phyloP scores from a whole-genome alignment of 306 rosid species.

The Sesbania bispinosa region DNA sequence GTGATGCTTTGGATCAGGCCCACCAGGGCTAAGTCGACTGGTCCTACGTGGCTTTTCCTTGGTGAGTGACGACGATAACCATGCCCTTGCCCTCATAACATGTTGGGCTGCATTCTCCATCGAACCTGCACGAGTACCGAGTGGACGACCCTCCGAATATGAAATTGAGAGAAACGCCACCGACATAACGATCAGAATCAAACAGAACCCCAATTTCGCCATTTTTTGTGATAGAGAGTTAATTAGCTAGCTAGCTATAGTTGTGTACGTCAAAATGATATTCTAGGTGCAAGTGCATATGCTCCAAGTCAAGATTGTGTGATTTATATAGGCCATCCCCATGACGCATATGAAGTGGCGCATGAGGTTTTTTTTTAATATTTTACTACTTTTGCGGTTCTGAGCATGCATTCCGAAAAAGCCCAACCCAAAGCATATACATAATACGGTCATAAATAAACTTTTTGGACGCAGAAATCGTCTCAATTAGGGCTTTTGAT shows the following conservation, averaged over 20 bases:
- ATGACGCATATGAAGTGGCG: not conserved
- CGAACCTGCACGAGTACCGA: no score
- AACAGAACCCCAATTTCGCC: not conserved
- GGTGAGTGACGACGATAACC: not conserved
- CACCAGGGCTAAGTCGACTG: not conserved
- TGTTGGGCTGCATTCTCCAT: slow-evolving; percentile 1
- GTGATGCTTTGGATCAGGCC: slow-evolving; percentile 22
- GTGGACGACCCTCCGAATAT: not conserved
- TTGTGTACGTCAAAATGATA: not conserved
- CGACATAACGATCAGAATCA: not conserved
- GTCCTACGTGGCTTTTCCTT: not conserved
- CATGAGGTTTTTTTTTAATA: no score
- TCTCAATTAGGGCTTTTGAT: no score
- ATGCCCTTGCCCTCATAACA: not conserved
- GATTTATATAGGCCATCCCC: not conserved
- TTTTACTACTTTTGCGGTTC: no score
- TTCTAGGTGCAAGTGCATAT: not conserved
- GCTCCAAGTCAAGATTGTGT: not conserved
- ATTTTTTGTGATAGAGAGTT: not conserved
- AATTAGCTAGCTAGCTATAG: not conserved
- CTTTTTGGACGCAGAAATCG: no score
- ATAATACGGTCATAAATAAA: no score
- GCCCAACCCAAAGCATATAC: no score
- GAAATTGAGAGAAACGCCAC: not conserved
- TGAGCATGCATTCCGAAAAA: no score